These are phyloP conservation scores for Barnettozyma siamensis DNA, from an alignment of 805 yeast genomes.

Conservation along the genomic window DNA sequence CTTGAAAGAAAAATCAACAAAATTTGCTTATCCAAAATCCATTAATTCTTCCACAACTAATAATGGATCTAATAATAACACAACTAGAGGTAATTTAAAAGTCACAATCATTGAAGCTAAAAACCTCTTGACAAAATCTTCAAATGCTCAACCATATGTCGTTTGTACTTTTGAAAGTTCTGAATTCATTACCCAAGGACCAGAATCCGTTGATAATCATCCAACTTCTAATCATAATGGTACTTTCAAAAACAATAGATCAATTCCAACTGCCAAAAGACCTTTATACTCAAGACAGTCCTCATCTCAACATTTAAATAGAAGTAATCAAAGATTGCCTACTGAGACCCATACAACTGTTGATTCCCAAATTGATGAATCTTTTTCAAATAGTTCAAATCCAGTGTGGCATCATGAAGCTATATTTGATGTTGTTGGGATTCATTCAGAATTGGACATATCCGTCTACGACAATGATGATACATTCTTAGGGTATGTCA, in stretches of 20 bases:
- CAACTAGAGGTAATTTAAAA: constrained; percentile 77
- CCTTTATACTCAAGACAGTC: constrained; percentile 41
- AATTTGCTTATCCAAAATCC: neutral
- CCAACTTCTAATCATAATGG: constrained; percentile 26
- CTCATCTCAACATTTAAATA: constrained; percentile 35
- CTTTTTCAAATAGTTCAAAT: constrained; percentile 38
- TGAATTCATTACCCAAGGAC: constrained; percentile 82
- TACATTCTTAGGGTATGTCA: constrained; percentile 78
- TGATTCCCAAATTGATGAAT: constrained; percentile 1
- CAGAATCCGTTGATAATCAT: constrained; percentile 36
- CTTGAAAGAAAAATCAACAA: neutral
- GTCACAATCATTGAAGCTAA: constrained; percentile 79
- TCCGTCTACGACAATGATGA: constrained; percentile 92
- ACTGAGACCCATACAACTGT: constrained; percentile 3
- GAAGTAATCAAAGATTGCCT: constrained; percentile 18
- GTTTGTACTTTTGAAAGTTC: constrained; percentile 90
- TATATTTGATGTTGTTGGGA: constrained; percentile 84
- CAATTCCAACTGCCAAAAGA: constrained; percentile 25
- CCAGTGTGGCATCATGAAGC: constrained; percentile 94
- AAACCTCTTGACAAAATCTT: constrained; percentile 51
- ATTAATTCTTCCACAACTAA: constrained; percentile 18
- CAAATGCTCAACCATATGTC: constrained; percentile 71
- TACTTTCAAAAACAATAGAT: constrained; percentile 11
- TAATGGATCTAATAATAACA: constrained; percentile 19
- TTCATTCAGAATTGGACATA: constrained; percentile 76